Conservation (phyloP, 2,329 filamentous ascomycete genomes). For the Hirsutella rhossiliensis region DNA sequence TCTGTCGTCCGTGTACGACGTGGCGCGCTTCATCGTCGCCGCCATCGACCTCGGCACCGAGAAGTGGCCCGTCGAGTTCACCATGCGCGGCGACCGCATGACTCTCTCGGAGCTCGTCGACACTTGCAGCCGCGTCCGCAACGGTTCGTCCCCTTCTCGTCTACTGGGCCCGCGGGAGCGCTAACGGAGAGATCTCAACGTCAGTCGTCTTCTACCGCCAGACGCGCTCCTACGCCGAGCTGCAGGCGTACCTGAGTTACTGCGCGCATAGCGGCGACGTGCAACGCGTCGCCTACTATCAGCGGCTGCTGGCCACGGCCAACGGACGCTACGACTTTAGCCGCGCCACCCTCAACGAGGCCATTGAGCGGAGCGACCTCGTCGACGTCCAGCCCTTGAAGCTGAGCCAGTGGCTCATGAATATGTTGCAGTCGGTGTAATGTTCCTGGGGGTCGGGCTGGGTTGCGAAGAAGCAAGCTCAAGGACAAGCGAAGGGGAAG, state of each 20-base stretch:
- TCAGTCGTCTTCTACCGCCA: constrained; percentile 27
- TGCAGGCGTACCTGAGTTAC: constrained; percentile 25
- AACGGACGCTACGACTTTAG: constrained; percentile 56
- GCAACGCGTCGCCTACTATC: constrained; percentile 39
- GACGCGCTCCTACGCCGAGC: constrained; percentile 25
- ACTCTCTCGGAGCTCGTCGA: constrained; percentile 47
- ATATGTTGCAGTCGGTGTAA: constrained; percentile 8
- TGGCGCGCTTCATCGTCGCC: constrained; percentile 59
- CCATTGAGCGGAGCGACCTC: constrained; percentile 21
- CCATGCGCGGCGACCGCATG: constrained; percentile 55
- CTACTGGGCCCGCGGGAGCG: not conserved
- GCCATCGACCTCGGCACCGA: constrained; percentile 48
- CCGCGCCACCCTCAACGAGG: constrained; percentile 46
- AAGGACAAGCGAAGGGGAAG: no score
- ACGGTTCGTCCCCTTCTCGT: constrained; percentile 20
- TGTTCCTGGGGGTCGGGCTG: not conserved
- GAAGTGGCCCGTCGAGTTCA: constrained; percentile 57
- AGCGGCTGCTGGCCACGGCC: constrained; percentile 54
- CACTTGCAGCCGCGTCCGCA: constrained; percentile 34
- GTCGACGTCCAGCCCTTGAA: constrained; percentile 33
- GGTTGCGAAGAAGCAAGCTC: not conserved
- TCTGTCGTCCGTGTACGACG: constrained; percentile 58
- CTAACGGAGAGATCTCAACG: constrained; percentile 9
- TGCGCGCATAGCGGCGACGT: constrained; percentile 35
- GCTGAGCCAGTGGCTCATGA: constrained; percentile 42